Evolutionary conservation across 2,329 filamentous ascomycete species (phyloP), one percentile per base, ranked within the genome.

Genomic region (Onygena corvina): DNA sequence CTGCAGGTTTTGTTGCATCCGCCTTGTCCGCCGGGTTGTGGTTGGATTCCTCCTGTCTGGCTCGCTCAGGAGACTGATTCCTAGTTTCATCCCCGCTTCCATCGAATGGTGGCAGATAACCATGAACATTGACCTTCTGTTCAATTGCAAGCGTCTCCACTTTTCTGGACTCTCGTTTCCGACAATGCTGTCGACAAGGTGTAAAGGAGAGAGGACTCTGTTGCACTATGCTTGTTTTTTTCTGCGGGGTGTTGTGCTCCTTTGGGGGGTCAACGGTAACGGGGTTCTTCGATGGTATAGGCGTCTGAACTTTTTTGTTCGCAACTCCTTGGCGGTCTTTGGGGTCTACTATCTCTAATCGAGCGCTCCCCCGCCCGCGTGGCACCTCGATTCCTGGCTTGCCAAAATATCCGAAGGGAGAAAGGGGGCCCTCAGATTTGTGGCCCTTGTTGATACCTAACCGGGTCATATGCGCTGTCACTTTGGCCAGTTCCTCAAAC

Each of bases 41-140:
- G 40, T 14, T 18, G 8, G 27, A 5, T 18, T 25, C 31, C 23
- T 20, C 25, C 30, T 29, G 29, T 8, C 20, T 44, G 20, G 14
- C 20, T 34, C 29, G 29, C 12, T 47, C 42, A 14, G 30, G 12
- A 14, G 7, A 14, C 27, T 30, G 45, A 14, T 8, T 33, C 4
- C 29, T 46, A 12, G 27, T 23, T 18, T 35, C 29, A 40, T 61
- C 59, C 14, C 51, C 57, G n/a, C 58, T 48, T 7, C 62, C 61
- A 47, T 64, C 63, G 46, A 60, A 60, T 12, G 56, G 53, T 30
- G 60, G 60, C 7, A 64, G 51, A 45, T 57, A 58, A 1, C 57
- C 62, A 50, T 63, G 60, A 7, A 56, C 60, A 48, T 60, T 62
- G 35, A 62, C 55, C 34, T 59, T 60, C 25, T 60, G 59, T n/a